A percentile compares a stretch with the other conserved stretches of the same genome.
Evolutionary conservation across 768 basidiomycete species (phyloP).

Genomic region (Termitomyces sp.): DNA sequence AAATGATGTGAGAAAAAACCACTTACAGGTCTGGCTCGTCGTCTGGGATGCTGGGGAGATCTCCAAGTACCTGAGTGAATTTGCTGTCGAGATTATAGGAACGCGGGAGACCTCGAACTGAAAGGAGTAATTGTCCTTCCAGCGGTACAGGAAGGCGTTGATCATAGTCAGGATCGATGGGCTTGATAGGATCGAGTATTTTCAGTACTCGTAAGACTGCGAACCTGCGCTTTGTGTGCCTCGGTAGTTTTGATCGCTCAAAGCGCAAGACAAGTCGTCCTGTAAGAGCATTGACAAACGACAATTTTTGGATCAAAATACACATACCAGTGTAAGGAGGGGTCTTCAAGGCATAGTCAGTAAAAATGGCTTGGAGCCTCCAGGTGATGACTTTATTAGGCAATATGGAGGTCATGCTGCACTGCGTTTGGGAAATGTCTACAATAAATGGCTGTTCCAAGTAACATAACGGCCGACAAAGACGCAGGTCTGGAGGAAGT

Average conservation of each 20-base stretch:
- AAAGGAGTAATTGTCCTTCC: neutral
- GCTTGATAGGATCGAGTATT: neutral
- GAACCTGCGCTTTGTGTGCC: neutral
- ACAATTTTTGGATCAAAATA: neutral
- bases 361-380: neutral
- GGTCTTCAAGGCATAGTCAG: neutral
- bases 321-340: neutral
- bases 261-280: neutral
- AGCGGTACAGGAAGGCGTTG: neutral
- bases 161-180: neutral
- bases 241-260: neutral
- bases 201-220: neutral
- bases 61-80: neutral
- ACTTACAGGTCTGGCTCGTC: neutral
- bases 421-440: neutral
- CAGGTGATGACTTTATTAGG: neutral
- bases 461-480: neutral
- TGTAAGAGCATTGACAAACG: neutral
- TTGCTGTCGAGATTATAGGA: neutral
- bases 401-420: neutral
- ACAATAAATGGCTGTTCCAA: constrained; percentile 1
- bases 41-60: neutral
- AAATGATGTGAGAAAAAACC: neutral
- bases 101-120: neutral
- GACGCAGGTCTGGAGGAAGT: too few relatives aligned